Evolutionary conservation across 805 yeast species (phyloP).

Genomic region (Kodamaea laetipori): DNA sequence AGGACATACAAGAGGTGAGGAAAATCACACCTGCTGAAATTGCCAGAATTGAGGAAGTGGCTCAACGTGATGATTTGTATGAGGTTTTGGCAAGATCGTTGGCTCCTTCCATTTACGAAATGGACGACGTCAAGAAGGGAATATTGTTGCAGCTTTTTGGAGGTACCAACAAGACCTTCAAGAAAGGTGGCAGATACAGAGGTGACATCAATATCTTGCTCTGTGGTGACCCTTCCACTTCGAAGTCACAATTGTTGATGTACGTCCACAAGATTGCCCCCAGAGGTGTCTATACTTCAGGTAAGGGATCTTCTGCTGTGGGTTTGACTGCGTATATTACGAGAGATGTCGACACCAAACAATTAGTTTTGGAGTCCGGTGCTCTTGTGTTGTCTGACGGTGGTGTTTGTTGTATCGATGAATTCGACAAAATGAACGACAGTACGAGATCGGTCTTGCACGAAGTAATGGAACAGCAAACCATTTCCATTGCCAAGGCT

Average conservation of each 20-base stretch:
- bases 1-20: conserved; percentile 77
- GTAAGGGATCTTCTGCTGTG: conserved; percentile 98
- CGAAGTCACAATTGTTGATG: conserved; percentile 91
- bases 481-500: conserved; percentile 96
- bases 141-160: conserved; percentile 90
- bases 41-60: conserved; percentile 57
- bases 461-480: conserved; percentile 99
- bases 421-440: conserved; percentile 96
- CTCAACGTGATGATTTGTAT: conserved; percentile 77
- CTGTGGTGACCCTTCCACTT: conserved; percentile 98
- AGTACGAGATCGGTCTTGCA: conserved; percentile 92
- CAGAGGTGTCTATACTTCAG: conserved; percentile 96
- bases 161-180: conserved; percentile 86
- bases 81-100: conserved; percentile 84
- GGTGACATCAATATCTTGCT: conserved; percentile 91
- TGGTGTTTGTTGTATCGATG: conserved; percentile 98
- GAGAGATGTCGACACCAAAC: conserved; percentile 90
- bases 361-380: conserved; percentile 91
- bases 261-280: conserved; percentile 98
- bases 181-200: conserved; percentile 90
- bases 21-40: conserved; percentile 70
- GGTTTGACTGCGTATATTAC: conserved; percentile 98
- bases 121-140: conserved; percentile 97
- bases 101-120: conserved; percentile 96
- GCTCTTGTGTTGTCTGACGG: conserved; percentile 96